Percentiles rank a stretch among this genome's conserved stretches.
phyloP scores from a whole-genome alignment of 2,329 filamentous ascomycete species.

The Torrubiella hemipterigena region DNA sequence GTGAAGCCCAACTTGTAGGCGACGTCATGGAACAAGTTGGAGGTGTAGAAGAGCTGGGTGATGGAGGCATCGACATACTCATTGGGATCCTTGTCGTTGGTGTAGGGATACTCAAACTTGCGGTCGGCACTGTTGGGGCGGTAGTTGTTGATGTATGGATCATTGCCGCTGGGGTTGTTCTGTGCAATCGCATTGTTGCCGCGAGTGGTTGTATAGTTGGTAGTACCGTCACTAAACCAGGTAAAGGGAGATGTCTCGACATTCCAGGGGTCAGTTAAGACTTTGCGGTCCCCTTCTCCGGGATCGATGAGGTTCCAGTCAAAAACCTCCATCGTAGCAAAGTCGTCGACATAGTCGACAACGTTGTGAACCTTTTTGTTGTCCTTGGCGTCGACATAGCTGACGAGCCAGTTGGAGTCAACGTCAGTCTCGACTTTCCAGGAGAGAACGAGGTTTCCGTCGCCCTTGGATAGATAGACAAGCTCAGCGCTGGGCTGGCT shows the following conservation, averaged over 20 bases:
- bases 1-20: conserved; percentile 45
- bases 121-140: conserved; percentile 29
- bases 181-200: conserved; percentile 50
- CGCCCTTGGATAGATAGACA: conserved; percentile 38
- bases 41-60: conserved; percentile 49
- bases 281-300: conserved; percentile 28
- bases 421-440: conserved; percentile 50
- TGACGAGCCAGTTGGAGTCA: conserved; percentile 43
- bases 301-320: conserved; percentile 45
- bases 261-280: conserved; percentile 37
- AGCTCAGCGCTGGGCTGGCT: conserved; percentile 42
- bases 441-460: conserved; percentile 33
- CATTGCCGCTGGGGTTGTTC: conserved; percentile 26
- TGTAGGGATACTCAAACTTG: conserved; percentile 36
- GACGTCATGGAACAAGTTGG: conserved; percentile 47
- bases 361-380: conserved; percentile 37
- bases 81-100: conserved; percentile 18
- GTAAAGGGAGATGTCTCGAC: conserved; percentile 33
- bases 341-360: conserved; percentile 43
- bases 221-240: conserved; percentile 37
- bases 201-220: conserved; percentile 37
- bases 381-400: conserved; percentile 40
- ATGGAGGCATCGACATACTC: conserved; percentile 41
- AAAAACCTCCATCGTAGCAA: conserved; percentile 41
- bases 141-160: conserved; percentile 22